Evolutionary conservation across 257 asterid species (phyloP).

Genomic region (Solanum virginianum): DNA sequence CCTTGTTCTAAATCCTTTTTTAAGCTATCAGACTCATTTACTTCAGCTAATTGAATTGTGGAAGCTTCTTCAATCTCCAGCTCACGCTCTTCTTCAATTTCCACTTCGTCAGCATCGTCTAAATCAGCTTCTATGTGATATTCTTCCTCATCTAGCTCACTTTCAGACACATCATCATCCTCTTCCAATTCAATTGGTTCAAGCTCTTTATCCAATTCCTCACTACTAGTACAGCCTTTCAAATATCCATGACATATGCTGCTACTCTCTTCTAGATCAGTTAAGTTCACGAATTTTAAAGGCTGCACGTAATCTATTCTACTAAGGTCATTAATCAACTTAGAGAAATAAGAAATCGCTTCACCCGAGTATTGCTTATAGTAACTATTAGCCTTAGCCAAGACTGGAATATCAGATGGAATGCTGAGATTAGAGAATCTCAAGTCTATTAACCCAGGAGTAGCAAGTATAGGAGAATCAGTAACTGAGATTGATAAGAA

Average conservation of each 20-base stretch:
- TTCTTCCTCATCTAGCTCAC: slow-evolving; percentile 14
- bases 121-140: slow-evolving; percentile 3
- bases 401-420: slow-evolving; percentile 17
- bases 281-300: slow-evolving; percentile 40
- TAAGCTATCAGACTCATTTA: neutral
- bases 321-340: slow-evolving; percentile 15
- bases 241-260: neutral
- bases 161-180: slow-evolving; percentile 11
- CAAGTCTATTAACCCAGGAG: slow-evolving; percentile 14
- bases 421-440: slow-evolving; percentile 16
- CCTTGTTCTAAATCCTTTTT: neutral
- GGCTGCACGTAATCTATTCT: slow-evolving; percentile 18
- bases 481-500: slow-evolving; percentile 22
- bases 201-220: neutral
- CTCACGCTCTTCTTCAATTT: neutral
- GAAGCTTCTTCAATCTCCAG: slow-evolving; percentile 6
- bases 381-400: slow-evolving; percentile 20
- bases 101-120: slow-evolving; percentile 15
- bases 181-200: slow-evolving; percentile 21
- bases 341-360: slow-evolving; percentile 22
- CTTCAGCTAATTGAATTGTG: neutral
- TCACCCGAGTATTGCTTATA: slow-evolving; percentile 20
- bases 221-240: neutral
- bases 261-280: slow-evolving; percentile 10
- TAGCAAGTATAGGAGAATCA: slow-evolving; percentile 18